phyloP scores from a whole-genome alignment of 2,329 filamentous ascomycete species.

The Dothiorella sarmentorum region DNA sequence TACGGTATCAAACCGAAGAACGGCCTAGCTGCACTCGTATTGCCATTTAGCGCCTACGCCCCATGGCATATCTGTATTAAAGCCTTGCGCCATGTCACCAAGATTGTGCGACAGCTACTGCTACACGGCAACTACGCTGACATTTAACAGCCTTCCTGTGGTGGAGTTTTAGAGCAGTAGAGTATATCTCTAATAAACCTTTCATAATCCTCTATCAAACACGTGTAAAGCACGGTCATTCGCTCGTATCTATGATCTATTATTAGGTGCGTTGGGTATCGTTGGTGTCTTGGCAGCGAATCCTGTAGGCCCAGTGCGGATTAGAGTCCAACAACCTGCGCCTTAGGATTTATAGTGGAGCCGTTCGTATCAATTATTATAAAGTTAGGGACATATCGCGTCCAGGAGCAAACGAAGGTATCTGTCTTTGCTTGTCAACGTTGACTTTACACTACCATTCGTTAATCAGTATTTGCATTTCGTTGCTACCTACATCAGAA shows the following conservation, averaged over 20 bases:
- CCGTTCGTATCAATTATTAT: constrained; percentile 1
- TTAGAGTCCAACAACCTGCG: too few species aligned
- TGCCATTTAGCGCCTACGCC: neutral
- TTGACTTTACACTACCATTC: neutral
- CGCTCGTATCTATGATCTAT: neutral
- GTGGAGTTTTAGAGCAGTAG: neutral
- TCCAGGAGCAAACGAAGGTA: neutral
- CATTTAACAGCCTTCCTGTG: neutral
- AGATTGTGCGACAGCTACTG: neutral
- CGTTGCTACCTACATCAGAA: neutral
- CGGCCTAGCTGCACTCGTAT: neutral
- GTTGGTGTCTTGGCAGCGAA: constrained; percentile 9
- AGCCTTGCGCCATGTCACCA: neutral
- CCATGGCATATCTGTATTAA: neutral
- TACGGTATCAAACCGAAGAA: too few species aligned
- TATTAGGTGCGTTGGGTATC: neutral
- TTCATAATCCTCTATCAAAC: neutral
- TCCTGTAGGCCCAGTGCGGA: neutral
- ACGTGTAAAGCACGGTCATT: neutral
- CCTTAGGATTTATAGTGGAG: neutral
- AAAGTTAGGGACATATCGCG: neutral
- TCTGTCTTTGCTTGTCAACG: neutral
- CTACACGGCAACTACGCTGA: neutral
- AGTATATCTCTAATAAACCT: neutral
- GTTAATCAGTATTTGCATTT: neutral